These are phyloP conservation scores for Dunaliella sp. DNA, from an alignment of 139 green algal species.

Conservation along the genomic window DNA sequence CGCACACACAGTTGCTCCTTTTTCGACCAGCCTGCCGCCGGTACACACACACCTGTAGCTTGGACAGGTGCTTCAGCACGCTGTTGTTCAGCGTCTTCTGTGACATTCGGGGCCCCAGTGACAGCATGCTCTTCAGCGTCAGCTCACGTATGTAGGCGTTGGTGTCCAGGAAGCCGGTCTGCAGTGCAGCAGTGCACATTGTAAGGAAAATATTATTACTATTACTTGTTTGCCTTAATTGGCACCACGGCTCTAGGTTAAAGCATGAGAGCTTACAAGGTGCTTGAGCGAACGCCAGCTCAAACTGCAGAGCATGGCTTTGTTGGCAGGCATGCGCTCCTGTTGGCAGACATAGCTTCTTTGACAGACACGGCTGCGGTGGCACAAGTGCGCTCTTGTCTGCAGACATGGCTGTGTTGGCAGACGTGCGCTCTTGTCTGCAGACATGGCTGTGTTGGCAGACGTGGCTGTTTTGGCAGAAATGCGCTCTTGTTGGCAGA, in stretches of 20 bases:
- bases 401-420: neutral
- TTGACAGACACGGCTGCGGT: neutral
- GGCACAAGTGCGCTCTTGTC: neutral
- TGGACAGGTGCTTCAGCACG: constrained; percentile 93
- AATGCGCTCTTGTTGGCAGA: too few species aligned
- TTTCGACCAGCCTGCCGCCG: too few species aligned
- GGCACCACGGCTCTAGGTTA: too few species aligned
- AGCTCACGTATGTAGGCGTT: constrained; percentile 94
- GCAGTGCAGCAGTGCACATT: constrained; percentile 11
- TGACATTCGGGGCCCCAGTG: constrained; percentile 87
- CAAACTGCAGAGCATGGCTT: neutral
- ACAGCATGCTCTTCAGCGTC: constrained; percentile 90
- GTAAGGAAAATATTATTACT: too few species aligned
- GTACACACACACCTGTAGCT: constrained; percentile 88
- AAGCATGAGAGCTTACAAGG: neutral
- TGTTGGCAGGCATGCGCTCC: neutral
- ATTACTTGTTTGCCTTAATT: too few species aligned
- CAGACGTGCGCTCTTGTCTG: too few species aligned
- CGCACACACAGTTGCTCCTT: too few species aligned
- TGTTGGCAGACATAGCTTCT: neutral
- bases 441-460: too few species aligned
- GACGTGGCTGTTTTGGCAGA: too few species aligned
- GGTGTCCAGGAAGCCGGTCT: constrained; percentile 82
- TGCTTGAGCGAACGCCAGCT: neutral
- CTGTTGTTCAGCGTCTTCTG: constrained; percentile 80